Evolutionary conservation across 345 rosid species (phyloP), one percentile per base, ranked within the genome.

Genomic region (Balakata baccata): DNA sequence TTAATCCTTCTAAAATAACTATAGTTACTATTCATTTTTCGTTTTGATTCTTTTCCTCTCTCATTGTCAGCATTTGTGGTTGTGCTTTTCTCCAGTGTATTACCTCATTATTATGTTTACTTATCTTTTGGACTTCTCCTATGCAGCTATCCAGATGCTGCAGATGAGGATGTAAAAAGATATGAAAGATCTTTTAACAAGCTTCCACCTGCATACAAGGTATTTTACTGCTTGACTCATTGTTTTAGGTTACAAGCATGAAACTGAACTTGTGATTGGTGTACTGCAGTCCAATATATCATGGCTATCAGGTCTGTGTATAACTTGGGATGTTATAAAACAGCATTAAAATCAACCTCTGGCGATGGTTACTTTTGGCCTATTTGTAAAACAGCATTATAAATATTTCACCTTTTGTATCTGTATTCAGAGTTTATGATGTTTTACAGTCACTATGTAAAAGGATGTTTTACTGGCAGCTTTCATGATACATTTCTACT

Each of bases 171-270:
- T 87, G 87, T 95, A 53, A 87, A 78, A 59, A 82, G 88, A 86
- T 91, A 84, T 80, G 98, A 95, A 84, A 85, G 87, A 83, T 91
- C 90, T 52, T 92, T 79, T 57, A 85, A 80, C 76, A 92, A 89
- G 89, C 92, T 94, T 74, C 83, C 93, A 52, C 84, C 86, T 85
- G 76, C 86, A 0, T 97, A 92, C 84, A 89, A 89, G 93, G 99
- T 91, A 14, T 34, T 14, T 8, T 7, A 13, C 22, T 29, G 4
- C 11, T 71, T 54, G 49, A 46, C 38, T 23, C 11, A 1, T 4
- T 53, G 18, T 7, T 70, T 60, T 60, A 13, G n/a, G 47, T 10
- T 23, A 60, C 20, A 22, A 6, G 12, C 46, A 41, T 43, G 18
- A 37, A 37, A 61, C n/a, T 5, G 2, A 61, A 13, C 10, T 61